These are phyloP conservation scores for Friedmanniomyces simplex DNA, from an alignment of 495 filamentous ascomycete species.

Conservation along the genomic window DNA sequence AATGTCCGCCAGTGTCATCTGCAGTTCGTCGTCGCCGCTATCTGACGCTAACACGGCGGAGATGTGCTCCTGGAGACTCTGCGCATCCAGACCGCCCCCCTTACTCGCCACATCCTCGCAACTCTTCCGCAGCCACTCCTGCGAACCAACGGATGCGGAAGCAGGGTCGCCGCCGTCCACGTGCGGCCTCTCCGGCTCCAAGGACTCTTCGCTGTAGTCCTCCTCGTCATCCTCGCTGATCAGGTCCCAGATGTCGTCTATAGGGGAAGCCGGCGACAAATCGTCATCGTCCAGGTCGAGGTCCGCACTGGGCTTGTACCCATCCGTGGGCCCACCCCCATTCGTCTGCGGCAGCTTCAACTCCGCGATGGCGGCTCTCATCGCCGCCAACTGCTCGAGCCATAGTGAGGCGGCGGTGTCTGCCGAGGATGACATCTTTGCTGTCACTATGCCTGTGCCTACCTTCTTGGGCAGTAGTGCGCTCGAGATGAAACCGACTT, in stretches of 20 bases:
- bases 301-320: constrained; percentile 45
- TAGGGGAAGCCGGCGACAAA: constrained; percentile 48
- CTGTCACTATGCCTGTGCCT: too few species aligned
- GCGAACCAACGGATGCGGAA: constrained; percentile 7
- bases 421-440: constrained; percentile 25
- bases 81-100: constrained; percentile 50
- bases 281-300: constrained; percentile 49
- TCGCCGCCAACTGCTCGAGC: constrained; percentile 58
- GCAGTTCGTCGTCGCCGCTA: constrained; percentile 64
- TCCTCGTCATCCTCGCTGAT: constrained; percentile 63
- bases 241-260: constrained; percentile 84
- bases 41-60: constrained; percentile 56
- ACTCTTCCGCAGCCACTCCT: constrained; percentile 53
- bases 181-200: constrained; percentile 28
- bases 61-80: constrained; percentile 60
- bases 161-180: constrained; percentile 12
- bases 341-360: constrained; percentile 47
- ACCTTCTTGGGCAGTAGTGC: too few species aligned
- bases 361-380: constrained; percentile 63
- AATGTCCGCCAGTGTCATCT: constrained; percentile 81
- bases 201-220: constrained; percentile 41
- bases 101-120: constrained; percentile 50
- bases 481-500: too few species aligned
- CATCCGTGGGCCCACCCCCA: constrained; percentile 12
- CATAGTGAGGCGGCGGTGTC: constrained; percentile 44